These are phyloP conservation scores for Amanita muscaria DNA, from an alignment of 768 basidiomycete genomes.

Conservation along the genomic window DNA sequence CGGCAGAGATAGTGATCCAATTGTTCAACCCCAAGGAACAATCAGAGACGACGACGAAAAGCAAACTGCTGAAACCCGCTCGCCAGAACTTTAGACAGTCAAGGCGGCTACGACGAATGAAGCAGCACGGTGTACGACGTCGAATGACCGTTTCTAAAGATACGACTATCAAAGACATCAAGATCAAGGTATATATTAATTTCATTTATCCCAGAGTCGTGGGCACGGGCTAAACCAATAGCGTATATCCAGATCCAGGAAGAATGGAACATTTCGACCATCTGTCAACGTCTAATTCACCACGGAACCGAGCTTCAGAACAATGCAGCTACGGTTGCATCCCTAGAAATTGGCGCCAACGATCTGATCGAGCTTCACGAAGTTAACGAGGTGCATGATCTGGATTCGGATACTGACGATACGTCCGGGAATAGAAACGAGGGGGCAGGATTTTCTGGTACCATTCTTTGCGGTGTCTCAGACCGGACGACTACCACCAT, in stretches of 20 bases:
- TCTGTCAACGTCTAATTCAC: conserved; percentile 66
- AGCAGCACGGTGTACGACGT: conserved; percentile 40
- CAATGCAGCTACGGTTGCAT: conserved; percentile 47
- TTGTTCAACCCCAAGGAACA: conserved; percentile 19
- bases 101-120: conserved; percentile 54
- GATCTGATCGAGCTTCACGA: conserved; percentile 61
- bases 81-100: conserved; percentile 54
- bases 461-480: conserved; percentile 45
- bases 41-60: not conserved
- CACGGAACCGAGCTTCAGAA: conserved; percentile 56
- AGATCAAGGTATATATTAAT: conserved; percentile 44
- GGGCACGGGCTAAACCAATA: no score
- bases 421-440: conserved; percentile 42
- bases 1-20: conserved; percentile 55
- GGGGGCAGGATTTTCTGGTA: conserved; percentile 66
- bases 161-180: conserved; percentile 73
- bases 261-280: conserved; percentile 58
- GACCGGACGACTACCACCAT: not conserved
- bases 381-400: conserved; percentile 51
- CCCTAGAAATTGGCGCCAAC: conserved; percentile 43
- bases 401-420: conserved; percentile 42
- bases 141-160: conserved; percentile 50
- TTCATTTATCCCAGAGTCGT: conserved; percentile 3
- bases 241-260: conserved; percentile 58
- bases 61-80: conserved; percentile 16